These are phyloP conservation scores for Picochlorum sp. DNA, from an alignment of 139 green algal genomes.

Conservation along the genomic window DNA sequence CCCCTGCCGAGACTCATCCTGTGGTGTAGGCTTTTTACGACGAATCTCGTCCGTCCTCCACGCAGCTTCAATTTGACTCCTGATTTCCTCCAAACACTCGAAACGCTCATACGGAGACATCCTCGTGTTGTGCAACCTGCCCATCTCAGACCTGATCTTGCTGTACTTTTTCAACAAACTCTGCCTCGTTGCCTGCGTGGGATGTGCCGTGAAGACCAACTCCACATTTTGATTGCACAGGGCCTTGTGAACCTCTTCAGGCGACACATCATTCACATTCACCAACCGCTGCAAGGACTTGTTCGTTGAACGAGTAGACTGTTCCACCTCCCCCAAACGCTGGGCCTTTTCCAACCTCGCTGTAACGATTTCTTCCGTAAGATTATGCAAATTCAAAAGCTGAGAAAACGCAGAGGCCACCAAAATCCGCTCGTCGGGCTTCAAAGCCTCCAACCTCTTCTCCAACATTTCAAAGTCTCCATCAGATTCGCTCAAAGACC, in stretches of 20 bases:
- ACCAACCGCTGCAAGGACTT: slow-evolving; percentile 69
- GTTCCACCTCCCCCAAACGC: slow-evolving; percentile 65
- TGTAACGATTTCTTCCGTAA: slow-evolving; percentile 73
- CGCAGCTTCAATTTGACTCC: slow-evolving; percentile 58
- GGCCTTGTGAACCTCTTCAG: slow-evolving; percentile 59
- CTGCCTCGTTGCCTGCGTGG: slow-evolving; percentile 70
- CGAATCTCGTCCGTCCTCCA: slow-evolving; percentile 97
- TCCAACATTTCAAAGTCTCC: slow-evolving; percentile 76
- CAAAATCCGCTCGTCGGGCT: slow-evolving; percentile 75
- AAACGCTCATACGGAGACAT: slow-evolving; percentile 70
- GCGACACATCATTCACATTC: slow-evolving; percentile 30
- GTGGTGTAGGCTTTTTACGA: slow-evolving; percentile 73
- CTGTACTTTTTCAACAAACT: slow-evolving; percentile 79
- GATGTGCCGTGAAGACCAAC: slow-evolving; percentile 84
- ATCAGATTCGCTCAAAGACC: slow-evolving; percentile 55
- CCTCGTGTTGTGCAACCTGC: slow-evolving; percentile 70
- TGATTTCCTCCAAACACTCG: slow-evolving; percentile 68
- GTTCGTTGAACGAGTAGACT: slow-evolving; percentile 73
- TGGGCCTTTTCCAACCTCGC: slow-evolving; percentile 56
- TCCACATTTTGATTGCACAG: slow-evolving; percentile 75
- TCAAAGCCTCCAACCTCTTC: slow-evolving; percentile 53
- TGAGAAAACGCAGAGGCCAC: slow-evolving; percentile 76
- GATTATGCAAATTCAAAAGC: slow-evolving; percentile 91
- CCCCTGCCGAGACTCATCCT: slow-evolving; percentile 90
- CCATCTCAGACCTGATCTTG: slow-evolving; percentile 53